Base-by-base conservation (phyloP, 441 rosid genomes). In the Biscutella auriculata region DNA sequence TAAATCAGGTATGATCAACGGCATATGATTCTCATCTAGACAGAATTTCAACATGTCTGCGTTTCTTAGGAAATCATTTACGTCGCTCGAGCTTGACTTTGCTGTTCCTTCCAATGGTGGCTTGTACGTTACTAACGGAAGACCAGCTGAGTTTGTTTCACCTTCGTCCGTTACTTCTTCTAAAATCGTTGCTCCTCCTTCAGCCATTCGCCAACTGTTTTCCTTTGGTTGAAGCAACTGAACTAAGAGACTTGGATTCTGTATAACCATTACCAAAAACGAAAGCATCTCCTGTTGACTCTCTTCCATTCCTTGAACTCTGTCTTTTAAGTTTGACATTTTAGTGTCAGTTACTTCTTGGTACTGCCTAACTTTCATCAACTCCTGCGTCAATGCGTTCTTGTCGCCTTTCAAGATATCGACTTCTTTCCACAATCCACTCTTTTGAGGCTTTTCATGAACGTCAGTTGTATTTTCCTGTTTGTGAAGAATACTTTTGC, bases 261-360 rank as follows among this genome's bases (percentile, higher is more conserved):
- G 88, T 85, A 92, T 77, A 27, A 84, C 95, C 98, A 84, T 80
- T 15, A 84, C 82, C 56, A 92, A 68, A 73, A 92, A 88, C 5
- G 98, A 92, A 32, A 92, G 82, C 98, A 92, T 76, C 82, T 86
- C 91, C 56, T 88, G 94, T 60, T 86, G 96, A 63, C 79, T 82
- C 72, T 80, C 82, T 76, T 92, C 98, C 89, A 88, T 86, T 47
- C 94, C 92, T 62, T 86, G 89, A 56, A 92, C 60, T 9, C 81
- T 74, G 29, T 88, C 92, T 71, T 85, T 67, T 71, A 84, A 66
- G 23, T 71, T 68, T 33, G 76, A 55, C 77, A 92, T 53, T 52
- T 82, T 88, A 19, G 75, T 80, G 14, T 84, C 88, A 0, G 94
- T 73, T 40, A 57, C 72, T 74, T 88, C 89, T 68, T 92, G 95